Conservation (phyloP, 2,329 filamentous ascomycete species). For the Fusarium denticulatum region DNA sequence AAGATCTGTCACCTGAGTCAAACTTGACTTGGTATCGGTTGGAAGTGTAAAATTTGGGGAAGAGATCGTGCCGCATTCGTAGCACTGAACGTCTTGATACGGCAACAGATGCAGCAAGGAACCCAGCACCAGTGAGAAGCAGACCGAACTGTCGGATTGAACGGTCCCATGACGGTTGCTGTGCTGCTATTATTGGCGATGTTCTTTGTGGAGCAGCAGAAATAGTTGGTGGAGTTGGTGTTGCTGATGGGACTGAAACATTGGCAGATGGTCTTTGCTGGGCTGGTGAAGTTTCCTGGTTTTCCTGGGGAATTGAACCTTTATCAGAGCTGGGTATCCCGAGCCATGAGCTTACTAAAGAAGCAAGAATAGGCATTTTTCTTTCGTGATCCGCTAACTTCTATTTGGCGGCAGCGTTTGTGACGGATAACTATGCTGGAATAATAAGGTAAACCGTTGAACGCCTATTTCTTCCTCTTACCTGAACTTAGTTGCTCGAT, state of each 20-base stretch:
- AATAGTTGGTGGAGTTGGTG: background rate
- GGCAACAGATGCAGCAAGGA: conserved; percentile 76
- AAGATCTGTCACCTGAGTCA: conserved; percentile 47
- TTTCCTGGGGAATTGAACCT: background rate
- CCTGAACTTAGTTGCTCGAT: background rate
- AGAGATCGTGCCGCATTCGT: conserved; percentile 67
- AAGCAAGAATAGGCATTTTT: conserved; percentile 12
- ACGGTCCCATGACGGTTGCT: conserved; percentile 53
- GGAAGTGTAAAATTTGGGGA: conserved; percentile 78
- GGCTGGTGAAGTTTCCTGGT: conserved; percentile 18
- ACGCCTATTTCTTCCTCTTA: background rate
- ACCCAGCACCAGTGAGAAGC: conserved; percentile 78
- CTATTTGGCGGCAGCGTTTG: background rate
- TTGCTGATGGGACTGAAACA: background rate
- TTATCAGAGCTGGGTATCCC: conserved; percentile 29
- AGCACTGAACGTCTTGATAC: conserved; percentile 77
- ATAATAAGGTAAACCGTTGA: conserved; percentile 2
- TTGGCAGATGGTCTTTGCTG: conserved; percentile 30
- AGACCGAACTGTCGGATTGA: conserved; percentile 70
- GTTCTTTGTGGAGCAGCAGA: background rate
- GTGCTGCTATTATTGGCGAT: background rate
- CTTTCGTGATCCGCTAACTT: background rate
- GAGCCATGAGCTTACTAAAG: conserved; percentile 32
- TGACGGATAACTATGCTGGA: background rate
- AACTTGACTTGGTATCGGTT: conserved; percentile 53